Percentiles rank a stretch among this genome's conserved stretches.
These are phyloP conservation scores for Aspergillus cristatus DNA, from an alignment of 495 filamentous ascomycete species.

Conservation along the genomic window DNA sequence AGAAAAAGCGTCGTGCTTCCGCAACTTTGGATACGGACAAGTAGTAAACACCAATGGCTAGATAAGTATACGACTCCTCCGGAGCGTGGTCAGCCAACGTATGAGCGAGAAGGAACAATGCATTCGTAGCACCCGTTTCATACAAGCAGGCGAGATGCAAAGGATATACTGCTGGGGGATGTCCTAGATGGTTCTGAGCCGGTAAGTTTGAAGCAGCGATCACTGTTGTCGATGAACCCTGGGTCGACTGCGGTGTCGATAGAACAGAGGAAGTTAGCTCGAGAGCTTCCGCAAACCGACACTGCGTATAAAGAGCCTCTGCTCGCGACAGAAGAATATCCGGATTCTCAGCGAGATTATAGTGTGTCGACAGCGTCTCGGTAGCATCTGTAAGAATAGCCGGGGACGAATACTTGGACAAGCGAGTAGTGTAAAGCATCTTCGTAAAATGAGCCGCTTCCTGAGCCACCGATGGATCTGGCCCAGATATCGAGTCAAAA, in stretches of 20 bases:
- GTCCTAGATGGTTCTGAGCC: conserved; percentile 54
- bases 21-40: conserved; percentile 80
- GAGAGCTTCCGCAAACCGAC: conserved; percentile 80
- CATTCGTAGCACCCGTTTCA: conserved; percentile 76
- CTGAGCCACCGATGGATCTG: conserved; percentile 53
- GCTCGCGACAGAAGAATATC: conserved; percentile 90
- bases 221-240: conserved; percentile 10
- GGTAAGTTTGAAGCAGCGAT: conserved; percentile 10
- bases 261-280: conserved; percentile 77
- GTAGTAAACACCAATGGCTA: conserved; percentile 94
- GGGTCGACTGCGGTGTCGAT: conserved; percentile 31
- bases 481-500: conserved; percentile 67
- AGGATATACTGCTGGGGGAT: conserved; percentile 84
- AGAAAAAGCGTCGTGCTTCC: conserved; percentile 91
- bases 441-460: conserved; percentile 88
- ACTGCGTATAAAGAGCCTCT: conserved; percentile 89
- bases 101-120: conserved; percentile 88
- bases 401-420: conserved; percentile 93
- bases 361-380: conserved; percentile 85
- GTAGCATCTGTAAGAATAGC: conserved; percentile 73
- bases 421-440: conserved; percentile 92
- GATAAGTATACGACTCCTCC: conserved; percentile 80
- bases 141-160: conserved; percentile 88
- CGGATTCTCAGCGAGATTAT: conserved; percentile 78
- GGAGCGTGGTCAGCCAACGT: conserved; percentile 89